phyloP scores from a whole-genome alignment of 1,139 yeast species.

The Trichomonascaceae sp. region DNA sequence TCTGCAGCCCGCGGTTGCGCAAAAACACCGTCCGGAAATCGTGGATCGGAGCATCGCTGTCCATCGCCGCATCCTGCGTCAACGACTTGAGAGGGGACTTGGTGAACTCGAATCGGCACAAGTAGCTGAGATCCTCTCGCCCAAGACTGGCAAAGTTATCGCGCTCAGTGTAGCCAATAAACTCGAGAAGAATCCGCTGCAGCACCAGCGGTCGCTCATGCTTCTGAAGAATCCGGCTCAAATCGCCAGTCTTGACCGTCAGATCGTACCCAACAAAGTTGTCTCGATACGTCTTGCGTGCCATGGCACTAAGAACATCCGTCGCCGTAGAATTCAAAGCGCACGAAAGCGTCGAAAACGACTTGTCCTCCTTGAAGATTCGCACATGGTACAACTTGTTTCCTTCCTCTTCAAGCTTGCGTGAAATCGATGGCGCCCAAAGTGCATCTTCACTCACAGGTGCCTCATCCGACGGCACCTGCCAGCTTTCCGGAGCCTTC shows the following conservation, averaged over 20 bases:
- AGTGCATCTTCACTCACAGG: slow-evolving; percentile 8
- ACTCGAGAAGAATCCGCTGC: slow-evolving; percentile 57
- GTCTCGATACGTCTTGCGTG: slow-evolving; percentile 64
- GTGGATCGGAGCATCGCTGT: too few relatives aligned
- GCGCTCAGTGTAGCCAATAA: slow-evolving; percentile 68
- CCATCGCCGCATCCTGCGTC: slow-evolving; percentile 47
- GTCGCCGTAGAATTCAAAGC: slow-evolving; percentile 66
- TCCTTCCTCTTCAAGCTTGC: slow-evolving; percentile 8
- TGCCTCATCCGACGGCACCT: slow-evolving; percentile 26
- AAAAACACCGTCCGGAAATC: slow-evolving; percentile 68
- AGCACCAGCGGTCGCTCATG: slow-evolving; percentile 68
- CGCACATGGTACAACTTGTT: slow-evolving; percentile 37
- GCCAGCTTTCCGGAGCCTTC: slow-evolving; percentile 78
- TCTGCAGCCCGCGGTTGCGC: slow-evolving; percentile 61
- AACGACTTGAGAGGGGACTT: slow-evolving; percentile 55
- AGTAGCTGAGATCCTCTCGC: slow-evolving; percentile 72
- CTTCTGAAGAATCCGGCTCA: slow-evolving; percentile 59
- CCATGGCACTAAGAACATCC: slow-evolving; percentile 54
- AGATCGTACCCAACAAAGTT: slow-evolving; percentile 63
- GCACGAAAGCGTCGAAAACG: slow-evolving; percentile 68
- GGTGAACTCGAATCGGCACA: slow-evolving; percentile 74
- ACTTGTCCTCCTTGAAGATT: slow-evolving; percentile 66
- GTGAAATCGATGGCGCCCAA: slow-evolving; percentile 6
- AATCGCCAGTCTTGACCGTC: slow-evolving; percentile 66
- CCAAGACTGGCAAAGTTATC: slow-evolving; percentile 74